These are phyloP conservation scores for Ophiostoma quercus DNA, from an alignment of 2,329 filamentous ascomycete species.

Conservation along the genomic window DNA sequence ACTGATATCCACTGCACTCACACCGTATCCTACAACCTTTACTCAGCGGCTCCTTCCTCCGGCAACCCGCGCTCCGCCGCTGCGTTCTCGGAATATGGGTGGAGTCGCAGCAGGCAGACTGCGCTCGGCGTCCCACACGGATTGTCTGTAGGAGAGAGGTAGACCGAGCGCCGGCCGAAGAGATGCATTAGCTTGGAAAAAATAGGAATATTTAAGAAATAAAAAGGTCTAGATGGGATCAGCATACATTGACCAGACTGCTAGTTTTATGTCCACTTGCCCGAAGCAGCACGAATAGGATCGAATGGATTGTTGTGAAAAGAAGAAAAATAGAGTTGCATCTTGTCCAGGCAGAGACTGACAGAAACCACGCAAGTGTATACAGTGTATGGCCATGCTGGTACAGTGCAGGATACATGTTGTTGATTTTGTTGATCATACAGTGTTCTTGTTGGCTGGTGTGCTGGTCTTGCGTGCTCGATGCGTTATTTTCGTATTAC, in stretches of 20 bases:
- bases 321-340: neutral
- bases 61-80: neutral
- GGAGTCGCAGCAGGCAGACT: neutral
- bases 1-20: neutral
- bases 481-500: neutral
- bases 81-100: constrained; percentile 3
- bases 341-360: neutral
- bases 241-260: too few species aligned
- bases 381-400: neutral
- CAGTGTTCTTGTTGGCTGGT: neutral
- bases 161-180: neutral
- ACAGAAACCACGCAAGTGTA: neutral
- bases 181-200: neutral
- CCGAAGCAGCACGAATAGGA: neutral
- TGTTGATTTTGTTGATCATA: neutral
- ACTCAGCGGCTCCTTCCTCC: neutral
- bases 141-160: neutral
- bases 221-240: neutral
- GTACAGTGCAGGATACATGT: neutral
- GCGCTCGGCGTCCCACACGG: neutral
- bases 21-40: too few species aligned
- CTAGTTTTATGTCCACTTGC: neutral
- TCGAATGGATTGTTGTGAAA: neutral
- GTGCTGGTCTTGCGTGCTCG: neutral
- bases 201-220: neutral